These are phyloP conservation scores for Baorangia bicolor DNA, from an alignment of 768 basidiomycete species.

Conservation along the genomic window DNA sequence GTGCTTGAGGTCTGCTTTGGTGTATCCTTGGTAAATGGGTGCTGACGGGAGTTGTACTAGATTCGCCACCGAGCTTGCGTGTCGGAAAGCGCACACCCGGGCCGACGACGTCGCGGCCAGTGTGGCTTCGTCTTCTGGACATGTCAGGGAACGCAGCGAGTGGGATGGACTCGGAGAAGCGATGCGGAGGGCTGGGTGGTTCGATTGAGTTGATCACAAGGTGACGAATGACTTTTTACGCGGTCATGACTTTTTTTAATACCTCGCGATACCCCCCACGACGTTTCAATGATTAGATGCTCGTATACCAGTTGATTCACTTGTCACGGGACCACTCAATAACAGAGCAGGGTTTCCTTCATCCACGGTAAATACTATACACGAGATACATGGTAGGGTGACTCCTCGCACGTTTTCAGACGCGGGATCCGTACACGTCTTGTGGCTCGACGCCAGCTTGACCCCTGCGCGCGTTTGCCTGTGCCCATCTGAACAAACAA, in stretches of 20 bases:
- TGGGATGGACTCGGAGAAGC: slow-evolving; percentile 74
- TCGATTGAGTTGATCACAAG: slow-evolving; percentile 38
- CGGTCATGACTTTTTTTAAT: background rate
- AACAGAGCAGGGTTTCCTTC: background rate
- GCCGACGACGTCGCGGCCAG: slow-evolving; percentile 1
- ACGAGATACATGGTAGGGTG: background rate
- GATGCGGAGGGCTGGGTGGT: slow-evolving; percentile 76
- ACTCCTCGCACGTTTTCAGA: slow-evolving; percentile 29
- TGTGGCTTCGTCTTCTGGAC: slow-evolving; percentile 14
- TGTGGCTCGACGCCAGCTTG: slow-evolving; percentile 73
- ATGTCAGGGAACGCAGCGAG: slow-evolving; percentile 40
- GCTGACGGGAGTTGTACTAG: slow-evolving; percentile 34
- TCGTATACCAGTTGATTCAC: background rate
- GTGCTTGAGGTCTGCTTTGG: slow-evolving; percentile 59
- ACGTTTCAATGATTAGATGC: background rate
- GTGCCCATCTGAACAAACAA: slow-evolving; percentile 64
- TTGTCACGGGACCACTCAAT: background rate
- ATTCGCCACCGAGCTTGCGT: slow-evolving; percentile 82
- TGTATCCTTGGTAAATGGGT: background rate
- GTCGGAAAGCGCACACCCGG: slow-evolving; percentile 53
- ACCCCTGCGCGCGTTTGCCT: slow-evolving; percentile 82
- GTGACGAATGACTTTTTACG: background rate
- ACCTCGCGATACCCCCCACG: slow-evolving; percentile 7
- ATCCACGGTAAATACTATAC: slow-evolving; percentile 1
- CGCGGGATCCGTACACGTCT: slow-evolving; percentile 75